Evolutionary conservation across 805 yeast species (phyloP), one percentile per base, ranked within the genome.

Genomic region (Suhomyces pyralidae): DNA sequence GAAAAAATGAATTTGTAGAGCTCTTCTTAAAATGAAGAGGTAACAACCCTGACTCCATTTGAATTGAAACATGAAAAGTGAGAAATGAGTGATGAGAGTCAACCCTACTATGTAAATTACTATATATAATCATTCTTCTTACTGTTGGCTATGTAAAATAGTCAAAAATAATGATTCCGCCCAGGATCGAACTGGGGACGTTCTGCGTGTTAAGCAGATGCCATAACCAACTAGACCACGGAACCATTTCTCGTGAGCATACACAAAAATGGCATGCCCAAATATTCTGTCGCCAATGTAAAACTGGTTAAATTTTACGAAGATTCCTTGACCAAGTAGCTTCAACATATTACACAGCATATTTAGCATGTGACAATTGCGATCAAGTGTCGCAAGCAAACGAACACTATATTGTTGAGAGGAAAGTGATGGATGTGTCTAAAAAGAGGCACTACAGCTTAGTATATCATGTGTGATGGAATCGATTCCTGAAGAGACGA

Each of bases 151-250:
- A 9, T 26, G 12, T 10, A 26, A 26, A 26, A 26, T n/a, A 3
- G 2, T 9, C 2, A 46, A 40, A 32, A 30, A 28, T 24, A 30
- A 15, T 91, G 97, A 90, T 87, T 90, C 86, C 88, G 91, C 97
- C 97, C 97, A 91, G 97, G 97, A 90, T 93, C 97, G 97, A 93
- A 93, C 97, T 91, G 97, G 97, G 97, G 97, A 93, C 97, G 91
- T 89, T 89, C 94, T 90, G 97, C 97, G 97, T 92, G 97, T 92
- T 90, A 92, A 90, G 97, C 97, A 91, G 94, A 89, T 88, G 97
- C 96, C 97, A 92, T 92, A 84, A 91, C 97, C 97, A 77, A 91
- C 97, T 91, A 91, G 97, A 91, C 97, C 97, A 91, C 91, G 86
- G 84, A 85, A 85, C 94, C 94, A 71, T 52, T 62, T 65, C 45